Base-by-base conservation (phyloP, 2,329 filamentous ascomycete genomes). In the Ophiostoma pallidulum region DNA sequence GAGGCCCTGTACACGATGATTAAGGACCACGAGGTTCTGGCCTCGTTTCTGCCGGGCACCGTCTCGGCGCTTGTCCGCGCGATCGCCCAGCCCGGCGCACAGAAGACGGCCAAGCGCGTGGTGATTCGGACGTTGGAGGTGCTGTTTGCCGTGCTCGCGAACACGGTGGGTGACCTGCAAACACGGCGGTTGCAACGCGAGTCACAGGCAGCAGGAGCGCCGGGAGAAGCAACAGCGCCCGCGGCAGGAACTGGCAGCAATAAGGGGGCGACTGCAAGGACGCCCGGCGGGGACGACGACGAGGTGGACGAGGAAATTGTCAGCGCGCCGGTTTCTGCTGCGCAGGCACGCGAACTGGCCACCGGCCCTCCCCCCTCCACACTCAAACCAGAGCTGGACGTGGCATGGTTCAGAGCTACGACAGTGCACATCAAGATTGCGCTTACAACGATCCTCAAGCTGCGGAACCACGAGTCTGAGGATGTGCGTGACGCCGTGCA, bases 41-140 rank as follows among this genome's bases (percentile, higher is more conserved):
- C 88, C 9, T 90, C 78, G 52, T 92, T 98, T 58, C 72, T 97
- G 36, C 92, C 94, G 0, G 88, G 90, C 9, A 87, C 87, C 0
- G 78, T 95, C 0, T 97, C 92, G 3, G 79, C 81, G 1, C 68
- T 98, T 20, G 82, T 84, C 2, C 90, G 84, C 58, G 69, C 88
- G 0, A 66, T 94, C 43, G 82, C 84, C 4, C 79, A 80, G 1
- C 84, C 82, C 0, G 77, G 75, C 35, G 73, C 75, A 10, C 66
- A 71, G 38, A 78, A 74, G 56, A 64, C 62, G 1, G 63, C 65
- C 38, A 80, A 74, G 54, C 77, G 73, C 35, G 75, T 94, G 0
- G 67, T 97, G 7, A 67, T 81, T 20, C 67, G 67, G 47, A 77
- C 77, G 16, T 60, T 94, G 8, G 66, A 75, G 8, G 70, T 78